Base-by-base conservation (phyloP, 2,329 filamentous ascomycete genomes). In the Nemania serpens region DNA sequence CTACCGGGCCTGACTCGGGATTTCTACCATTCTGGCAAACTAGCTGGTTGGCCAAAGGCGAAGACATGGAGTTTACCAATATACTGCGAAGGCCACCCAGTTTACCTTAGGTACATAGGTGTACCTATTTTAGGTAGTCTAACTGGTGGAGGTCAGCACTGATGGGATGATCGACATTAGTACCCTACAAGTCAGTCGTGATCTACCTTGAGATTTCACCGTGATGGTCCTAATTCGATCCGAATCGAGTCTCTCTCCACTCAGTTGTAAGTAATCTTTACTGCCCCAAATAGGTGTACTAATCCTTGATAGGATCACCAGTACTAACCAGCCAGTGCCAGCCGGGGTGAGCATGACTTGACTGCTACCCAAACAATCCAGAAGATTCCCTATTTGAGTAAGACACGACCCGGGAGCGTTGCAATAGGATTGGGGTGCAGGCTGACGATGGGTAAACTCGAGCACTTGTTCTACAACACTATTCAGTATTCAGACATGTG, bases 321-420 rank as follows among this genome's bases (percentile, higher is more conserved):
- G n/a, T n/a, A n/a, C n/a, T n/a, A n/a, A n/a, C n/a, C n/a, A 29
- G 25, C 25, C 25, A 29, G 25, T 29, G 25, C 25, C 7, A 22
- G 22, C 41, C 22, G 20, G 34, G 47, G 47, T 55, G 29, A 48
- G 59, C 53, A 61, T 55, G 55, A 55, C 50, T 29, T 29, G 25
- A 4, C 25, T 29, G 7, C 25, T 53, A 15, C 42, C 15, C 49
- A 22, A 50, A 55, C 29, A 29, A 49, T 64, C 61, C 50, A 64
- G 61, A 64, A 64, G 58, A 29, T 58, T 64, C 49, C 61, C 61
- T 58, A 55, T 64, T 64, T 33, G 34, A 55, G 61, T 55, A 51
- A 48, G 37, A 53, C 18, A 33, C 25, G 54, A 17, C 18, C 33
- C 20, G 17, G 49, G 43, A 60, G 17, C 22, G 57, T 63, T 34